phyloP scores from a whole-genome alignment of 1,139 yeast species.

The Candida tropicalis region DNA sequence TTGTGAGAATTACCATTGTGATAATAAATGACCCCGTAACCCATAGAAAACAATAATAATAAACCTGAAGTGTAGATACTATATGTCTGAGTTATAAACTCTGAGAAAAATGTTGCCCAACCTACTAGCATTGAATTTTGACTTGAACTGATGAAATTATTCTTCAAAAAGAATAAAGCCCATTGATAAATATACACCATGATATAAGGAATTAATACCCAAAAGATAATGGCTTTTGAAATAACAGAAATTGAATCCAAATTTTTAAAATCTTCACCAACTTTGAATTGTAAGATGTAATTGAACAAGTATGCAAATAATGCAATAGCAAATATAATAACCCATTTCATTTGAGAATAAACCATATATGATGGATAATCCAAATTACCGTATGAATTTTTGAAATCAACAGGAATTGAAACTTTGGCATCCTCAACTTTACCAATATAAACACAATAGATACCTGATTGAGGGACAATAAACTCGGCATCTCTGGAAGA shows the following conservation, averaged over 20 bases:
- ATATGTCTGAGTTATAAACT: conserved; percentile 9
- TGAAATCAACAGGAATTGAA: conserved; percentile 23
- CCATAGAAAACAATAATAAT: conserved; percentile 39
- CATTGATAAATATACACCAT: conserved; percentile 15
- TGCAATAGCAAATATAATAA: conserved; percentile 20
- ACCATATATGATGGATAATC: conserved; percentile 20
- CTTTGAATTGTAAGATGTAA: conserved; percentile 30
- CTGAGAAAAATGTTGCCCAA: conserved; percentile 2
- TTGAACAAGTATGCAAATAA: conserved; percentile 28
- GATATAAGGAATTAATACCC: conserved; percentile 29
- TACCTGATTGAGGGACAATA: conserved; percentile 28
- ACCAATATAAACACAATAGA: conserved; percentile 39
- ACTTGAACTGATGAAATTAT: conserved; percentile 17
- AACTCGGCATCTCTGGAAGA: conserved; percentile 13
- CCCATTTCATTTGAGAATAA: conserved; percentile 24
- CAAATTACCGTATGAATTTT: conserved; percentile 34
- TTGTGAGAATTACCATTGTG: conserved; percentile 28
- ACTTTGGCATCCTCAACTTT: conserved; percentile 20
- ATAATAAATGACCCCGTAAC: conserved; percentile 41
- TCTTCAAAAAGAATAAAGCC: conserved; percentile 21
- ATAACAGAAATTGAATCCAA: conserved; percentile 37
- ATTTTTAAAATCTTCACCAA: conserved; percentile 33
- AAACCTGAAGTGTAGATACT: conserved; percentile 16
- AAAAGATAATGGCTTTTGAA: conserved; percentile 36
- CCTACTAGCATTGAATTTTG: conserved; percentile 10